These are phyloP conservation scores for Lepidium africanum DNA, from an alignment of 345 rosid genomes.

Conservation along the genomic window DNA sequence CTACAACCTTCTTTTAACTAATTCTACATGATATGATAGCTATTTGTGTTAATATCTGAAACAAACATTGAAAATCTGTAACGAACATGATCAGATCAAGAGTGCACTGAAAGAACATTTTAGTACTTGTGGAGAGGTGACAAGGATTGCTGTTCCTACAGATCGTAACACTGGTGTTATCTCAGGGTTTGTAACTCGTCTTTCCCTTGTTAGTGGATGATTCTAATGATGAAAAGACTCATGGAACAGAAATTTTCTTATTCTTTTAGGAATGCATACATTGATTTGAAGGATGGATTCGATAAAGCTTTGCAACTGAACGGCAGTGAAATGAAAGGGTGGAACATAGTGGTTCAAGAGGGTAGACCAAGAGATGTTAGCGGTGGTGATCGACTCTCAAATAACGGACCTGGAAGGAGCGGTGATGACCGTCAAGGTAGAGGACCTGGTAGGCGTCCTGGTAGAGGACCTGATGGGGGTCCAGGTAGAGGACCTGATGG, in stretches of 20 bases:
- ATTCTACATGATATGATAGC: neutral
- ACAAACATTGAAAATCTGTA: neutral
- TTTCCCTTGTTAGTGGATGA: neutral
- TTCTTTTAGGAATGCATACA: slow-evolving; percentile 53
- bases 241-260: neutral
- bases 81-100: slow-evolving; percentile 45
- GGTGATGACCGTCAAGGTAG: slow-evolving; percentile 11
- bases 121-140: slow-evolving; percentile 55
- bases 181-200: slow-evolving; percentile 52
- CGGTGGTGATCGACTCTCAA: neutral
- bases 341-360: slow-evolving; percentile 42
- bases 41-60: neutral
- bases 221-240: neutral
- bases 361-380: slow-evolving; percentile 42
- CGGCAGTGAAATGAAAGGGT: slow-evolving; percentile 44
- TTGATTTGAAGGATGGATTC: slow-evolving; percentile 43
- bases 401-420: neutral
- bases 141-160: slow-evolving; percentile 46
- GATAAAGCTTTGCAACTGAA: slow-evolving; percentile 55
- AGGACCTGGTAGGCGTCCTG: slow-evolving; percentile 8
- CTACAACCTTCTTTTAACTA: neutral
- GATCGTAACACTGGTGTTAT: slow-evolving; percentile 52
- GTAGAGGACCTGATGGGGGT: slow-evolving; percentile 26
- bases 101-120: slow-evolving; percentile 46
- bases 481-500: slow-evolving; percentile 23